A percentile compares a stretch with the other conserved stretches of the same genome.
Conservation (phyloP, 441 rosid genomes). For the Gossypium lobatum region DNA sequence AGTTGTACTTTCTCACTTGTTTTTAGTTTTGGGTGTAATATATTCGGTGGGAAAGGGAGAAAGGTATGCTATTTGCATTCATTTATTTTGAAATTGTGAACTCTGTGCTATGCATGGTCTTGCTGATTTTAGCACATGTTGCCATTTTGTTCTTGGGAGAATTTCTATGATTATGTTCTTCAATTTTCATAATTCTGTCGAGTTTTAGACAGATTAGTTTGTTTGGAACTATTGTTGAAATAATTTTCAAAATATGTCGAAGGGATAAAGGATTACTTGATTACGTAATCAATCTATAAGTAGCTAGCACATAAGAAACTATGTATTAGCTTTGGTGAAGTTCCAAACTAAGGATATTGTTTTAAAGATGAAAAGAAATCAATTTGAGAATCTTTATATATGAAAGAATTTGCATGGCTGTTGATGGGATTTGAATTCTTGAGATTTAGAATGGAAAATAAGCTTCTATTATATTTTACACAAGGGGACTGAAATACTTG, state of each 20-base stretch:
- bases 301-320: background rate
- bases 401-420: background rate
- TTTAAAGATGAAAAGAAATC: background rate
- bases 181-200: background rate
- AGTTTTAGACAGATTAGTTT: background rate
- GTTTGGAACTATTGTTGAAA: background rate
- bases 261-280: background rate
- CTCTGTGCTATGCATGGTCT: background rate
- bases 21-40: background rate
- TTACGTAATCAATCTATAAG: background rate
- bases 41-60: background rate
- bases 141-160: background rate
- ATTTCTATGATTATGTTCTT: background rate
- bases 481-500: background rate
- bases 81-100: background rate
- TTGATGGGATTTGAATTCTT: background rate
- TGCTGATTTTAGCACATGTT: background rate
- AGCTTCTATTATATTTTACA: background rate
- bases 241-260: background rate
- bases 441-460: background rate
- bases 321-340: background rate
- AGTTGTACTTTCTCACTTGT: slow-evolving; percentile 1
- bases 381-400: background rate
- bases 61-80: background rate
- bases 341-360: background rate